Conservation (phyloP, 129 eudicot species). For the Chrysanthemum seticuspe region DNA sequence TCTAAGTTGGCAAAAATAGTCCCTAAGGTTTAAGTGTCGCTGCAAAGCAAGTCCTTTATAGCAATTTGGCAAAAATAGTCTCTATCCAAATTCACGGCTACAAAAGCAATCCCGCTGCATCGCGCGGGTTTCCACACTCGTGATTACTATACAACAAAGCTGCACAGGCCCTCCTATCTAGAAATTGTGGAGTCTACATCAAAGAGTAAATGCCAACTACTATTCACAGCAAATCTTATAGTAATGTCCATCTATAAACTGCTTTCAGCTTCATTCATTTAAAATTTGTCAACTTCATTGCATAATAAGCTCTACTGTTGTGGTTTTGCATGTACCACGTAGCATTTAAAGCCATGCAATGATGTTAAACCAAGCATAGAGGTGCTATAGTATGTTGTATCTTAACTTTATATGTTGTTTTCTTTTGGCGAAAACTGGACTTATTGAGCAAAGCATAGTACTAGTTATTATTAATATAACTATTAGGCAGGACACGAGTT, state of each 20-base stretch:
- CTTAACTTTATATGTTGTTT: neutral
- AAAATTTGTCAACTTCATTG: constrained; percentile 31
- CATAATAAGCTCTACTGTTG: constrained; percentile 16
- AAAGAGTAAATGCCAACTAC: constrained; percentile 44
- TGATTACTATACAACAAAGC: constrained; percentile 23
- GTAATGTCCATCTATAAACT: constrained; percentile 30
- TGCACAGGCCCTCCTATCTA: constrained; percentile 19
- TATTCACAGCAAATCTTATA: constrained; percentile 25
- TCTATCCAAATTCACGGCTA: too few relatives aligned
- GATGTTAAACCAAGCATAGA: constrained; percentile 12
- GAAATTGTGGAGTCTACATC: constrained; percentile 46
- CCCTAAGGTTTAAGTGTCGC: too few relatives aligned
- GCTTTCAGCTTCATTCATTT: neutral
- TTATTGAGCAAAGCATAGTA: too few relatives aligned
- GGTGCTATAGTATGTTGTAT: too few relatives aligned
- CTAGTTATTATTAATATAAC: too few relatives aligned
- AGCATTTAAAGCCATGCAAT: constrained; percentile 30
- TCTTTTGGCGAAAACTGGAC: neutral
- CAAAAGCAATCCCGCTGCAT: too few relatives aligned
- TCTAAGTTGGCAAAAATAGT: too few relatives aligned
- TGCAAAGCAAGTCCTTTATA: too few relatives aligned
- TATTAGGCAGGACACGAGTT: too few relatives aligned
- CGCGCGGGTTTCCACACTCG: too few relatives aligned
- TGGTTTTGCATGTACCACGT: constrained; percentile 29
- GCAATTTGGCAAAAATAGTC: too few relatives aligned